Conservation (phyloP, 73 alveolate species). For the Loxodes magnus region DNA sequence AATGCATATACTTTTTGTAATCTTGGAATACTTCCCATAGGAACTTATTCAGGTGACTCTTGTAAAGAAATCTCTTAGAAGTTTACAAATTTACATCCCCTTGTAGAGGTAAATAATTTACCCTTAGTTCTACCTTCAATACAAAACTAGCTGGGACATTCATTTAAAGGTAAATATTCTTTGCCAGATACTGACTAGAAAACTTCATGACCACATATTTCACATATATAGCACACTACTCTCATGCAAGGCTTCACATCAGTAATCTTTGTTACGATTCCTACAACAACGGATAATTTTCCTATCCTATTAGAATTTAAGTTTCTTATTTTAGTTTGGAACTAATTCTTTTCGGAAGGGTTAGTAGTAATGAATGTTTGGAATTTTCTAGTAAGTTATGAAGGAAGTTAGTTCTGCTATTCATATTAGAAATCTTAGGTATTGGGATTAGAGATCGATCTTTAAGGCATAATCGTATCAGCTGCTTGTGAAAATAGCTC, state of each 20-base stretch:
- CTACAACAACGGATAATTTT: slow-evolving; percentile 58
- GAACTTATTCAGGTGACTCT: slow-evolving; percentile 86
- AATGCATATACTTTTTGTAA: slow-evolving; percentile 58
- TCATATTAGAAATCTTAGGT: too few species aligned
- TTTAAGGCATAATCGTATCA: too few species aligned
- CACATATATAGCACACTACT: slow-evolving; percentile 90
- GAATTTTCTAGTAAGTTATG: too few species aligned
- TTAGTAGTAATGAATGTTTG: too few species aligned
- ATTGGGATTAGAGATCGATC: too few species aligned
- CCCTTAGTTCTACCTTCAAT: slow-evolving; percentile 70
- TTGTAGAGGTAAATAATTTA: slow-evolving; percentile 52
- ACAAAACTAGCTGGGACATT: slow-evolving; percentile 78
- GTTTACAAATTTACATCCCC: slow-evolving; percentile 72
- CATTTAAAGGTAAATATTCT: slow-evolving; percentile 73
- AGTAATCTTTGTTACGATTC: slow-evolving; percentile 85
- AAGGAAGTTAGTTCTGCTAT: too few species aligned
- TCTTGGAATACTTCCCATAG: slow-evolving; percentile 91
- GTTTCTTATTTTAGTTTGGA: too few species aligned
- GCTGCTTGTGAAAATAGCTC: too few species aligned
- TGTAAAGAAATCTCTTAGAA: slow-evolving; percentile 77
- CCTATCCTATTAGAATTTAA: slow-evolving; percentile 73
- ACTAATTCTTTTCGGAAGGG: too few species aligned
- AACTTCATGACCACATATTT: slow-evolving; percentile 88
- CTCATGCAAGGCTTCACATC: slow-evolving; percentile 83
- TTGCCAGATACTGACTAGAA: slow-evolving; percentile 58